Percentiles rank a stretch among this genome's conserved stretches.
Conservation (phyloP, 2,329 filamentous ascomycete species). For the Fusarium metavorans region DNA sequence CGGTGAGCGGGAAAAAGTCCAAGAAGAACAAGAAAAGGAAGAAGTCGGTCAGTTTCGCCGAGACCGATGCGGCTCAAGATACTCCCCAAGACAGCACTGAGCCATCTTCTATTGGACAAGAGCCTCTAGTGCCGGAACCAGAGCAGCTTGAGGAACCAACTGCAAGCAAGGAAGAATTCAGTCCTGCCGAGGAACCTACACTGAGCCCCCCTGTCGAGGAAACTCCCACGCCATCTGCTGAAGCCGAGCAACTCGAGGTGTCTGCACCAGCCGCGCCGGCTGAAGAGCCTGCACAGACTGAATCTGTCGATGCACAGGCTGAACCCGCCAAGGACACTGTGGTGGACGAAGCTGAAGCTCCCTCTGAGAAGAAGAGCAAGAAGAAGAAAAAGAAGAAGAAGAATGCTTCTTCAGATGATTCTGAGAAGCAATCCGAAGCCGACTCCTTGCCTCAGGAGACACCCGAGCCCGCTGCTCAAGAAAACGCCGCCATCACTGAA, state of each 20-base stretch:
- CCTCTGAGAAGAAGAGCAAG: constrained; percentile 44
- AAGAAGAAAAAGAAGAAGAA: constrained; percentile 54
- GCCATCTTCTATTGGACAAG: constrained; percentile 10
- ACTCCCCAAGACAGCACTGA: constrained; percentile 17
- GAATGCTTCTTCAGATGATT: constrained; percentile 22
- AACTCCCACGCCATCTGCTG: background rate
- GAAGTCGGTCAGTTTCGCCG: constrained; percentile 36
- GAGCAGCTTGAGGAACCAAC: constrained; percentile 13
- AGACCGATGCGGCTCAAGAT: constrained; percentile 22
- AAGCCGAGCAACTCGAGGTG: constrained; percentile 14
- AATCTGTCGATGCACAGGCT: constrained; percentile 4
- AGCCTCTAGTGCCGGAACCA: constrained; percentile 21
- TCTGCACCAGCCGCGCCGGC: background rate
- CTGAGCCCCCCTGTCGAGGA: background rate
- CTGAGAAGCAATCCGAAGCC: constrained; percentile 27
- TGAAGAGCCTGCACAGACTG: constrained; percentile 1
- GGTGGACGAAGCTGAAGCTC: constrained; percentile 15
- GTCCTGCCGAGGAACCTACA: constrained; percentile 27
- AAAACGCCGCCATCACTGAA: background rate
- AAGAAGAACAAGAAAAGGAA: constrained; percentile 50
- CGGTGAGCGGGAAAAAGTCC: constrained; percentile 39
- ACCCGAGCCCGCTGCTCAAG: constrained; percentile 1
- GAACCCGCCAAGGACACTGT: constrained; percentile 5
- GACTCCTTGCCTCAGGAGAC: constrained; percentile 20
- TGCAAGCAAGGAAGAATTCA: constrained; percentile 2